phyloP scores from a whole-genome alignment of 805 yeast genomes.

The Torulaspora delbrueckii region DNA sequence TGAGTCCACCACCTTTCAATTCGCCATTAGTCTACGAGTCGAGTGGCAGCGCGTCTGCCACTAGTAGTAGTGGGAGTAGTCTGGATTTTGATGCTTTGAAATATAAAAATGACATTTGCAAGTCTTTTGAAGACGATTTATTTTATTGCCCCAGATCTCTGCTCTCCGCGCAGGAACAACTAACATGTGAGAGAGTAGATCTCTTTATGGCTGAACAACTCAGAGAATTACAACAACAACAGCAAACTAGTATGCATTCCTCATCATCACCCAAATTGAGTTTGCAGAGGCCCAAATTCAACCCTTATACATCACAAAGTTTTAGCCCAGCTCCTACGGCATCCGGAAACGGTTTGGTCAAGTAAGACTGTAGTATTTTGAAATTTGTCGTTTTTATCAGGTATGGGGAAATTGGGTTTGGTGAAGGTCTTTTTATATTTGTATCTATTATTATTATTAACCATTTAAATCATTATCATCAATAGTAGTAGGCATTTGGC shows the following conservation, averaged over 20 bases:
- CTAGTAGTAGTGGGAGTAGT: slow-evolving; percentile 14
- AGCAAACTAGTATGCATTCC: slow-evolving; percentile 4
- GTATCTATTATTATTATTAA: neutral
- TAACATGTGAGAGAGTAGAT: slow-evolving; percentile 28
- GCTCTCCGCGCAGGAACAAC: slow-evolving; percentile 27
- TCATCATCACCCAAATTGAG: slow-evolving; percentile 10
- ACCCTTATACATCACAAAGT: slow-evolving; percentile 61
- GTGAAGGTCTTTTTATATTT: slow-evolving; percentile 10
- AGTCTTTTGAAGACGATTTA: slow-evolving; percentile 33
- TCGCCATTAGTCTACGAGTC: slow-evolving; percentile 13
- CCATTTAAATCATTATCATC: neutral
- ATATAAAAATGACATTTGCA: slow-evolving; percentile 26
- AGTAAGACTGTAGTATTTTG: neutral
- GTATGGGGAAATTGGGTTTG: slow-evolving; percentile 5
- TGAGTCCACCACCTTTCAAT: slow-evolving; percentile 15
- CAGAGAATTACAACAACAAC: slow-evolving; percentile 14
- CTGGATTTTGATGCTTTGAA: slow-evolving; percentile 20
- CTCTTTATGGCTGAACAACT: slow-evolving; percentile 20
- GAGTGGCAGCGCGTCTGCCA: slow-evolving; percentile 2
- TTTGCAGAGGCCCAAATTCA: slow-evolving; percentile 44
- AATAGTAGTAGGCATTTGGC: neutral
- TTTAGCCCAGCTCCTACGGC: slow-evolving; percentile 46
- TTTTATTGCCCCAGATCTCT: slow-evolving; percentile 32
- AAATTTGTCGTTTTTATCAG: slow-evolving; percentile 1
- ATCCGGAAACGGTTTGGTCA: slow-evolving; percentile 2